A percentile compares a stretch with the other conserved stretches of the same genome.
These are phyloP conservation scores for Radiomyces spectabilis DNA, from an alignment of 192 early-diverging fungal genomes.

Conservation along the genomic window DNA sequence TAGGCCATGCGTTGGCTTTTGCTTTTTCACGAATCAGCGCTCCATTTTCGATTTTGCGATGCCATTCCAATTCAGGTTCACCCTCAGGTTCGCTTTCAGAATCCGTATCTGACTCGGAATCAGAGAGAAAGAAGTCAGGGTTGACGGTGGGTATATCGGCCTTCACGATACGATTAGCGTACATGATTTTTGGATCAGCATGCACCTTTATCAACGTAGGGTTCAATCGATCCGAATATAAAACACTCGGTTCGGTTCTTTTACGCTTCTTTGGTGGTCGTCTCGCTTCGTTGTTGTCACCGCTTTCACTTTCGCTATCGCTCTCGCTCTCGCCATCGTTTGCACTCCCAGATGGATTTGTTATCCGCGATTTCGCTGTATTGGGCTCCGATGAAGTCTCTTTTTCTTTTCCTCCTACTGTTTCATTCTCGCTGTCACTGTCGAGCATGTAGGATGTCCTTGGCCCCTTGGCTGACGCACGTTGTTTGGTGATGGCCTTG, in stretches of 20 bases:
- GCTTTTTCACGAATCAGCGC: background rate
- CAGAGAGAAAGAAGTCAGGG: conserved; percentile 7
- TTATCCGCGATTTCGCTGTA: background rate
- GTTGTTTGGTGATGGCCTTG: too few relatives aligned
- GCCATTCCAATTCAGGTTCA: background rate
- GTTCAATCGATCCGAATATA: too few relatives aligned
- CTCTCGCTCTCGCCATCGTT: background rate
- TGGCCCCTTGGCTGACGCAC: too few relatives aligned
- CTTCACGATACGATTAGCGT: background rate
- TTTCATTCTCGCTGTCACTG: background rate
- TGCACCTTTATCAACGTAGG: background rate
- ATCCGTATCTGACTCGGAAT: conserved; percentile 7
- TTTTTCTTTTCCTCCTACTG: background rate
- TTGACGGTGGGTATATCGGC: background rate
- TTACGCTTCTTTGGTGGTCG: background rate
- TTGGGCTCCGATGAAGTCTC: background rate
- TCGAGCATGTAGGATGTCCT: too few relatives aligned
- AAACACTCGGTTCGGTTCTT: background rate
- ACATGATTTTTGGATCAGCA: background rate
- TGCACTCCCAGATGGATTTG: background rate
- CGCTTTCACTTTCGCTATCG: conserved; percentile 1
- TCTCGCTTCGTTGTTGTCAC: background rate
- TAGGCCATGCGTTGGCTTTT: background rate
- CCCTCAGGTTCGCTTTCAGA: background rate
- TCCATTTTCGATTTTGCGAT: background rate